These are phyloP conservation scores for Capsicum pubescens DNA, from an alignment of 257 asterid species.

Conservation along the genomic window DNA sequence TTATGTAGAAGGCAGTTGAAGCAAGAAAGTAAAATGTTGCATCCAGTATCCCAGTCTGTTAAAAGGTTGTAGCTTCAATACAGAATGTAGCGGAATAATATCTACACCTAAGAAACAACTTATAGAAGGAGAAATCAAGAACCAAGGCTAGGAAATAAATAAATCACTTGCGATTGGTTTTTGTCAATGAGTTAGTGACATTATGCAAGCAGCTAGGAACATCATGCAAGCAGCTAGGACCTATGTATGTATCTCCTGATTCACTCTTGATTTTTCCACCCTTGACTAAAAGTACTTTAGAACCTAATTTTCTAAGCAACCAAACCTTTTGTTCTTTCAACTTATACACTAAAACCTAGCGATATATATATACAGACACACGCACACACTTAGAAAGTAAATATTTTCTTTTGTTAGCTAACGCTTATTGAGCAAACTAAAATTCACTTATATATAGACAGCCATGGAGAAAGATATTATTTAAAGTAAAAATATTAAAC, in stretches of 20 bases:
- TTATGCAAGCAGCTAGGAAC: neutral
- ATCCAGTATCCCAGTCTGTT: neutral
- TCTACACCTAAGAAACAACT: neutral
- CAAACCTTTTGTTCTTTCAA: too few species aligned
- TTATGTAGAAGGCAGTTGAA: neutral
- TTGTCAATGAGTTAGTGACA: neutral
- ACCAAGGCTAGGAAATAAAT: neutral
- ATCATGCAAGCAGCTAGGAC: neutral
- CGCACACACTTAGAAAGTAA: too few species aligned
- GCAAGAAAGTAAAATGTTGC: neutral
- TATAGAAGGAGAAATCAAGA: neutral
- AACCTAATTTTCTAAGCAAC: too few species aligned
- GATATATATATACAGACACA: too few species aligned
- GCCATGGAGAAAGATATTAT: too few species aligned
- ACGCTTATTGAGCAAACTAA: too few species aligned
- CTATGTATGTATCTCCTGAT: neutral
- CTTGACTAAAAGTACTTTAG: too few species aligned
- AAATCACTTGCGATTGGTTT: neutral
- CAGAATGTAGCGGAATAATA: neutral
- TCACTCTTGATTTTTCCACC: too few species aligned
- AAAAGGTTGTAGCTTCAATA: neutral
- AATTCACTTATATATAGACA: too few species aligned
- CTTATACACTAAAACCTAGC: too few species aligned
- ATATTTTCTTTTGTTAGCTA: too few species aligned
- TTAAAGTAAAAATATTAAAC: too few species aligned